Evolutionary conservation across 495 filamentous ascomycete genomes (phyloP).

Genomic region (Clavariopsis aquatica): DNA sequence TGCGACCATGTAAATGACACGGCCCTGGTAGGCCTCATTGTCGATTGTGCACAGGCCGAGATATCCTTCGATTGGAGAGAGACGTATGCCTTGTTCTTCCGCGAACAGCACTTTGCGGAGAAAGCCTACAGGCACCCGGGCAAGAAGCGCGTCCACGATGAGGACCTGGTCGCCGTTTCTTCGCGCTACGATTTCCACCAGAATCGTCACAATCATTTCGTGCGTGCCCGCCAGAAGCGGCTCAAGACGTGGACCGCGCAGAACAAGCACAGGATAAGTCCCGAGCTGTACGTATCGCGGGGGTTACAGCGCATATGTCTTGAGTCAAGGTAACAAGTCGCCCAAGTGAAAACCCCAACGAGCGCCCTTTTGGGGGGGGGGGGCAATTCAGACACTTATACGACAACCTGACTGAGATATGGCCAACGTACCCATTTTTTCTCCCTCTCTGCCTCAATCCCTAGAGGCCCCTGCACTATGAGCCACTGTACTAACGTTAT

Average conservation of each 20-base stretch:
- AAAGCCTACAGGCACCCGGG: background rate
- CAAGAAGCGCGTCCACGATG: slow-evolving; percentile 1
- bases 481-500: too few species aligned
- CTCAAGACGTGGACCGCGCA: slow-evolving; percentile 9
- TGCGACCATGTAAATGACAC: slow-evolving; percentile 22
- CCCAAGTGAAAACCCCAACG: too few species aligned
- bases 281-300: too few species aligned
- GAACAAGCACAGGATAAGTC: slow-evolving; percentile 19
- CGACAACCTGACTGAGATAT: too few species aligned
- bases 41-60: slow-evolving; percentile 17
- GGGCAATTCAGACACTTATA: too few species aligned
- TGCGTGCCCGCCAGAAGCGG: slow-evolving; percentile 18
- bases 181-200: background rate
- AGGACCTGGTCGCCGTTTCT: background rate
- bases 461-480: too few species aligned
- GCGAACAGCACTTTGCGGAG: slow-evolving; percentile 10
- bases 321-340: too few species aligned
- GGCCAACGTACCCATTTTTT: too few species aligned
- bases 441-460: too few species aligned
- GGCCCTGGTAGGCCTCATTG: slow-evolving; percentile 13
- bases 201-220: background rate
- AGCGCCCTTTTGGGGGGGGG: too few species aligned
- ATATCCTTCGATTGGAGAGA: slow-evolving; percentile 24
- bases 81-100: slow-evolving; percentile 26
- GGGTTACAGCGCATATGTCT: too few species aligned